Conservation (phyloP, 192 early-diverging fungal species). For the Dissophora ornata region DNA sequence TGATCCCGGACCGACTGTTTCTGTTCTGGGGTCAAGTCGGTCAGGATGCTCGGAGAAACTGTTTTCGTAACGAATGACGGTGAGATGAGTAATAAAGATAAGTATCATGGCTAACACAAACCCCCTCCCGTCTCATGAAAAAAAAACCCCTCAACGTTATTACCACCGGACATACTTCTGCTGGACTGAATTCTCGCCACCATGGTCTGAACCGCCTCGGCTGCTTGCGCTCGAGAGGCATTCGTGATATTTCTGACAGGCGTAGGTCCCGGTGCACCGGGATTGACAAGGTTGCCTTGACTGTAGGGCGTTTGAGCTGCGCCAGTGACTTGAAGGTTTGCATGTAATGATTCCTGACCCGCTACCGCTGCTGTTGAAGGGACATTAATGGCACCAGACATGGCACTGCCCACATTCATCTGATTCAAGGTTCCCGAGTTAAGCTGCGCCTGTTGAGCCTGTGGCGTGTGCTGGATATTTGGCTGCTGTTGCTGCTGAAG, state of each 20-base stretch:
- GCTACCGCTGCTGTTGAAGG: conserved; percentile 1
- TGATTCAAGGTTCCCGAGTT: conserved; percentile 5
- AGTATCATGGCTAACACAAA: too few species aligned
- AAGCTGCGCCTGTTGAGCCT: conserved; percentile 34
- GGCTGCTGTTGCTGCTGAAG: conserved; percentile 19
- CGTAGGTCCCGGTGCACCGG: conserved; percentile 1
- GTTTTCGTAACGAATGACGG: too few species aligned
- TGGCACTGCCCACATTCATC: conserved; percentile 1
- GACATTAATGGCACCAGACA: background rate
- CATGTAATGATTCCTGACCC: background rate
- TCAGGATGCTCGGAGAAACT: conserved; percentile 43
- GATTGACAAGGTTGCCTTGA: conserved; percentile 6
- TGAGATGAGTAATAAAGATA: background rate
- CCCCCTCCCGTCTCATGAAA: too few species aligned
- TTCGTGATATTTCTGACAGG: conserved; percentile 15
- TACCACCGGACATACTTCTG: conserved; percentile 51
- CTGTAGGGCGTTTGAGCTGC: background rate
- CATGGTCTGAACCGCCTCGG: conserved; percentile 52
- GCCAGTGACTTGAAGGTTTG: background rate
- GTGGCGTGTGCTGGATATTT: conserved; percentile 10
- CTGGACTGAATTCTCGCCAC: conserved; percentile 48
- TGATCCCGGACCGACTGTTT: conserved; percentile 57
- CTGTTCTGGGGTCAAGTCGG: conserved; percentile 54
- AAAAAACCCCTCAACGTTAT: too few species aligned
- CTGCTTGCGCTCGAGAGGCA: conserved; percentile 42